A percentile compares a stretch with the other conserved stretches of the same genome.
Conservation (phyloP, 1,139 yeast species). For the Pichia sp. region DNA sequence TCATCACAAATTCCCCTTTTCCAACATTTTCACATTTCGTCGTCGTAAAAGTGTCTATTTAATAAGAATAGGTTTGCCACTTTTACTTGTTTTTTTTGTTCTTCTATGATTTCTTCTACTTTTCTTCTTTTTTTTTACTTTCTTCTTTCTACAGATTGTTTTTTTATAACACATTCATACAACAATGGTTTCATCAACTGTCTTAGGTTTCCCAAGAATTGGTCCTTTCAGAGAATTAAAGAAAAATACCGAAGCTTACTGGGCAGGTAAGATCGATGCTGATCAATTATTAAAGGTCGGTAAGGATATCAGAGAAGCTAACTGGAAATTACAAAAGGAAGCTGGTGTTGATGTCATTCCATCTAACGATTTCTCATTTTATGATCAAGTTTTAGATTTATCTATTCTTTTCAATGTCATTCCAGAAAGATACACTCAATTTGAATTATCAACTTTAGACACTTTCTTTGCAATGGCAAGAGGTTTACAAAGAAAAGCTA, state of each 20-base stretch:
- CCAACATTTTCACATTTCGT: not conserved
- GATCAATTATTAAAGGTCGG: slow-evolving; percentile 90
- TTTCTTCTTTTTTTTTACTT: not conserved
- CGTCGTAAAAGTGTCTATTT: not conserved
- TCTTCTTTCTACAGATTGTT: slow-evolving; percentile 1
- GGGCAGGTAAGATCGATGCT: slow-evolving; percentile 86
- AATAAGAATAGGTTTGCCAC: not conserved
- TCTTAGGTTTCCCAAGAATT: slow-evolving; percentile 98
- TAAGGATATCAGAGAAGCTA: slow-evolving; percentile 88
- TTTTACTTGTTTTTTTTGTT: slow-evolving; percentile 1
- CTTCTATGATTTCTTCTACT: not conserved
- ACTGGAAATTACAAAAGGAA: slow-evolving; percentile 96
- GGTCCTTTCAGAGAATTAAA: slow-evolving; percentile 99
- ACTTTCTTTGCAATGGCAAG: slow-evolving; percentile 99
- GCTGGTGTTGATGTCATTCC: slow-evolving; percentile 98
- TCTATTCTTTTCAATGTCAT: slow-evolving; percentile 89
- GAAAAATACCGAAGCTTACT: slow-evolving; percentile 97
- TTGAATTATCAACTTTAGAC: slow-evolving; percentile 82
- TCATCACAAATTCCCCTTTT: not conserved
- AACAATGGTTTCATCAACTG: slow-evolving; percentile 86
- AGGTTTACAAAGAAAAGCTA: slow-evolving; percentile 97
- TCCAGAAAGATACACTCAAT: slow-evolving; percentile 95
- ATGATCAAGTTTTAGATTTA: slow-evolving; percentile 93
- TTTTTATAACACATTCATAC: not conserved
- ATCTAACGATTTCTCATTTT: slow-evolving; percentile 96